Base-by-base conservation (phyloP, 2,329 filamentous ascomycete genomes). In the Talaromyces funiculosus region DNA sequence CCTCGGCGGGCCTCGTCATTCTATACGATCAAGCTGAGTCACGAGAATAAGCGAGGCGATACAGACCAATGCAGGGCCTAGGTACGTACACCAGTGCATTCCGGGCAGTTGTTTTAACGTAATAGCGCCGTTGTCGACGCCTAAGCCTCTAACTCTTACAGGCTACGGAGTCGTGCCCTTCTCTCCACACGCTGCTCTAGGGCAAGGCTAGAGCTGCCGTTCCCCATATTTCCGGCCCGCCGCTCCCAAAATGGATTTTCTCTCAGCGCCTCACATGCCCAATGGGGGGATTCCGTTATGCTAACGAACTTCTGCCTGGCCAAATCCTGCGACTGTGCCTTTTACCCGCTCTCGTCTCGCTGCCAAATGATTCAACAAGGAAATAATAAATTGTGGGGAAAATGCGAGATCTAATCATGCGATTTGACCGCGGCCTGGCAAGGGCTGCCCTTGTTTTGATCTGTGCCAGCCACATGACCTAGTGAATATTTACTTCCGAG, bases 401-500 rank as follows among this genome's bases (percentile, higher is more conserved):
- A 53, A n/a, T n/a, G 20, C 35, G 20, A 37, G 51, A 54, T 54
- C 24, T 5, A 20, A 22, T 14, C 8, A 38, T 54, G 31, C 22
- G 7, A 54, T 54, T 54, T 54, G 51, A 18, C 51, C 51, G 51
- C n/a, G 47, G 29, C 20, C 10, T 51, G n/a, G 18, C 45, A 20
- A 33, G 24, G 45, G 45, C 51, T 26, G 51, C 20, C 33, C 51
- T 54, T 54, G 51, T n/a, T 54, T 38, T 54, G 51, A 54, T 54
- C 35, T 54, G 33, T 54, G 51, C 51, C 51, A 54, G 51, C 51
- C 51, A 54, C 51, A 54, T 54, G 51, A 54, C 51, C 51, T 26
- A 26, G 33, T 40, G 33, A 54, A 54, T 54, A 38, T 54, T 40
- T 38, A 54, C 51, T 37, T 8, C 40, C n/a, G 22, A 26, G 3